Conservation (phyloP, 345 rosid genomes). For the Laguncularia racemosa region DNA sequence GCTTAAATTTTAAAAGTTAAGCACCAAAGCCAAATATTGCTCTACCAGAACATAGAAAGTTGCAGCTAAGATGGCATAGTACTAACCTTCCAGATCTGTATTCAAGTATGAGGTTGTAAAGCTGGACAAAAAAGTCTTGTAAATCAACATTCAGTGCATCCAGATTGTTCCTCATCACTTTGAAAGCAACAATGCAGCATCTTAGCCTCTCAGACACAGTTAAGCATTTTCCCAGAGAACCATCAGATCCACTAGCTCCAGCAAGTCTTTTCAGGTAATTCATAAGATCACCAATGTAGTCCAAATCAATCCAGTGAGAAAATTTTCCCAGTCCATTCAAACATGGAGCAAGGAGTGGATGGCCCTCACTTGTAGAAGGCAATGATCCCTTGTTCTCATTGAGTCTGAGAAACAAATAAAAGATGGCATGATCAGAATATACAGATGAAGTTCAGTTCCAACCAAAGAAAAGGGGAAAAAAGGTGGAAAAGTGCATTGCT, state of each 20-base stretch:
- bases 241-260: conserved; percentile 31
- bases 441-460: background rate
- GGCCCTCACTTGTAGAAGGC: conserved; percentile 32
- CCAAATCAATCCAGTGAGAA: conserved; percentile 77
- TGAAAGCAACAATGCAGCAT: conserved; percentile 93
- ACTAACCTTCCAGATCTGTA: conserved; percentile 95
- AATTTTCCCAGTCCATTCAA: conserved; percentile 82
- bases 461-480: too few species aligned
- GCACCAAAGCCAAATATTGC: too few species aligned
- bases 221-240: conserved; percentile 30
- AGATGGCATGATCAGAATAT: background rate
- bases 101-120: conserved; percentile 81
- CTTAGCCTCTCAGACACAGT: conserved; percentile 69
- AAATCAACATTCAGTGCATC: conserved; percentile 93
- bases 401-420: conserved; percentile 7
- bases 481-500: too few species aligned
- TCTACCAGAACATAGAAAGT: background rate
- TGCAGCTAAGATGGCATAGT: background rate
- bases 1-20: too few species aligned
- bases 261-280: conserved; percentile 82
- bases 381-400: conserved; percentile 25
- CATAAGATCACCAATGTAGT: conserved; percentile 88
- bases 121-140: conserved; percentile 84
- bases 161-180: conserved; percentile 90
- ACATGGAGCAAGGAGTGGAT: conserved; percentile 77